Base-by-base conservation (phyloP, 305 asterid species). In the Rubia tinctorum region DNA sequence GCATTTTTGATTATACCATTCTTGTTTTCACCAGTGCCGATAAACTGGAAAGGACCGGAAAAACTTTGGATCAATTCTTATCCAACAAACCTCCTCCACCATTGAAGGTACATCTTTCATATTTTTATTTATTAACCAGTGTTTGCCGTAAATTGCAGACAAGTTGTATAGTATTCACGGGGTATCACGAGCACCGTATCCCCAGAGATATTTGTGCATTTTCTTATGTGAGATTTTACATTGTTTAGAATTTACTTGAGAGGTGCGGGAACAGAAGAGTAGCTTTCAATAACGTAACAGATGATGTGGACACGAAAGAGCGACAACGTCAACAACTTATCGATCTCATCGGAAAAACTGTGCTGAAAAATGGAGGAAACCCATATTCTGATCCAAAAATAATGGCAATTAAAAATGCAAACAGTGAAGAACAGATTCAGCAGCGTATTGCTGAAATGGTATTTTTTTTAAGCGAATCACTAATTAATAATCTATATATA, bases 11-110 rank as follows among this genome's bases (percentile, higher is more conserved):
- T 17, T 89, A 86, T 70, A 89, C 88, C 89, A 85, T 89, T 72
- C 68, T 93, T 15, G 90, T 91, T 68, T 88, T 89, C 67, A 77
- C 98, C 5, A 88, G 91, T 10, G 97, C 89, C 40, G 98, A 88
- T 82, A 84, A 74, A 11, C 86, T 89, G 39, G 91, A 84, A 55
- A 84, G 27, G 78, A 84, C 42, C 86, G 18, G 59, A 53, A 53
- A 81, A 1, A 86, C 83, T 22, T 75, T 91, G 59, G 88, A 88
- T 65, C 88, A 82, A 70, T 83, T 73, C 75, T 82, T 86, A 74
- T 12, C 69, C 44, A 8, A 1, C 10, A 39, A 49, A 18, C 47
- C 69, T 37, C 25, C 40, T 40, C n/a, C n/a, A n/a, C 49, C 49
- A 14, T 6, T 64, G 10, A 37, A 64, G 49, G 69, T 64, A 37